Base-by-base conservation (phyloP, 179 eudicot genomes). In the Dionaea muscipula region DNA sequence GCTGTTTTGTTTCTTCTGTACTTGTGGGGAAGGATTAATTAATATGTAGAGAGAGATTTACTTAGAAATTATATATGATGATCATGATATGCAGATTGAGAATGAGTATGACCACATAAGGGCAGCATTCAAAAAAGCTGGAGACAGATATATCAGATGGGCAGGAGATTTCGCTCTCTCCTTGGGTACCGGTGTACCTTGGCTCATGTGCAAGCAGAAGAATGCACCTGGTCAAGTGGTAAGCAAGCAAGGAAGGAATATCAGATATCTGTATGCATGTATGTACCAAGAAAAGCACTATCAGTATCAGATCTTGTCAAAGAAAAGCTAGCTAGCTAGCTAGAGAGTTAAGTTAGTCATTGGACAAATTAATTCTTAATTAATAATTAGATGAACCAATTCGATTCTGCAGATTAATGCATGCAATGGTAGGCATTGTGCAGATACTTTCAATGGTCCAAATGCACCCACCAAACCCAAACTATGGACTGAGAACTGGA, bases 401-500 rank as follows among this genome's bases (percentile, higher is more conserved):
- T 21, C 10, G 8, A 20, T 14, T 41, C 41, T 27, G 51, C 55
- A 93, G 99, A 81, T 93, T 62, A 81, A 80, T 62, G 80, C 99
- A n/a, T 93, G 99, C 72, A 93, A 93, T 56, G 99, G 99, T 21
- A 84, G 96, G 73, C 86, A 79, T 17, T 93, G 99, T 70, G 99
- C 78, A 57, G 95, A 85, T 40, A 84, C 96, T 9, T 93, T 85
- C 56, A 37, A 41, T 2, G 99, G 99, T 55, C 95, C 89, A 48
- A 84, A 87, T 61, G 57, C 75, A 6, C 86, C 93, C n/a, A 69
- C 68, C 24, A 93, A 93, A 68, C 99, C 99, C 16, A 28, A 59
- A 44, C 39, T 93, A 13, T 93, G 99, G 99, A 88, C 99, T 22
- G 99, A 93, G 71, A 88, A 93, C 55, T 93, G 99, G 99, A 88